Evolutionary conservation across 306 rosid genomes (phyloP).

Genomic region (Acacia confusa): DNA sequence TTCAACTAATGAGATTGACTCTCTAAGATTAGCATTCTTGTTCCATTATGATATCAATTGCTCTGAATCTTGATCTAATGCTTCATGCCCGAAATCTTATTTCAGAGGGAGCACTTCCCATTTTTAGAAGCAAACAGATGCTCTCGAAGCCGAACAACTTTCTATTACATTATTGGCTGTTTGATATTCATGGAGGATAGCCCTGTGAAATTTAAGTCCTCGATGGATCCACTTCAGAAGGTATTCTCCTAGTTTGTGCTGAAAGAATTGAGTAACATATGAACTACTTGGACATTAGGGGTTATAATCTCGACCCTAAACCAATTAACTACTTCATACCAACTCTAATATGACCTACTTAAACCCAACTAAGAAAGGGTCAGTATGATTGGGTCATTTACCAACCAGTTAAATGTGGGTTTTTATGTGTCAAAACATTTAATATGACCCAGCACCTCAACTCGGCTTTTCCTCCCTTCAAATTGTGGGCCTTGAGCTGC

Average conservation of each 20-base stretch:
- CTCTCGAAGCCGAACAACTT: slow-evolving; percentile 91
- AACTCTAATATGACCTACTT: not conserved
- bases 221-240: slow-evolving; percentile 96
- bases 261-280: slow-evolving; percentile 4
- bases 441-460: not conserved
- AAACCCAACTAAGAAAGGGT: not conserved
- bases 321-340: not conserved
- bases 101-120: slow-evolving; percentile 92
- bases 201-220: slow-evolving; percentile 86
- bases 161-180: slow-evolving; percentile 93
- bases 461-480: not conserved
- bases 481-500: not conserved
- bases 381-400: not conserved
- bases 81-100: slow-evolving; percentile 30
- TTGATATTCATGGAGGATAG: slow-evolving; percentile 94
- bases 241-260: slow-evolving; percentile 34
- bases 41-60: slow-evolving; percentile 19
- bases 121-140: slow-evolving; percentile 87
- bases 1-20: not conserved
- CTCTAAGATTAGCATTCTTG: slow-evolving; percentile 4
- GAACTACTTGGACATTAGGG: not conserved
- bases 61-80: slow-evolving; percentile 27
- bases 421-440: not conserved
- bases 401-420: not conserved
- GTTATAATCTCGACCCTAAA: not conserved